phyloP scores from a whole-genome alignment of 2,329 filamentous ascomycete species.

The Calonectria multiphialidica region DNA sequence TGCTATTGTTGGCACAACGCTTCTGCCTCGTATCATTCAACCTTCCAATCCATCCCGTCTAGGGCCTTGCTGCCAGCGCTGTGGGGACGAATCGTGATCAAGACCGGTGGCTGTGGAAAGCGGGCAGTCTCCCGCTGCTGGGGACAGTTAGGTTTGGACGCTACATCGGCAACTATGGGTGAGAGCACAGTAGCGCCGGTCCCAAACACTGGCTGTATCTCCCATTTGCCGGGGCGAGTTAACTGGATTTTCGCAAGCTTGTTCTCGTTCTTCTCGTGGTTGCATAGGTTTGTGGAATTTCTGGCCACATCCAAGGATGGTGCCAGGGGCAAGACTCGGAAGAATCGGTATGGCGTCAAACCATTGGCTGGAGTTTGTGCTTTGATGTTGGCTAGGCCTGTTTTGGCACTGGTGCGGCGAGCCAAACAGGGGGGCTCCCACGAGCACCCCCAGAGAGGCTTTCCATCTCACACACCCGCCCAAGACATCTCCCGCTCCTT shows the following conservation, averaged over 20 bases:
- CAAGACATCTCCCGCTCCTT: constrained; percentile 1
- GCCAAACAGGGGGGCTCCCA: background rate
- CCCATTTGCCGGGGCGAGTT: constrained; percentile 39
- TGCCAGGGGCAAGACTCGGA: constrained; percentile 25
- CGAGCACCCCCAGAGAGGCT: background rate
- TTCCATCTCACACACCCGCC: constrained; percentile 2
- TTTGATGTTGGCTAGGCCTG: background rate
- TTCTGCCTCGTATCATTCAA: background rate
- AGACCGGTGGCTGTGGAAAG: background rate
- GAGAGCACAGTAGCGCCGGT: constrained; percentile 35
- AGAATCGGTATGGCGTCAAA: background rate
- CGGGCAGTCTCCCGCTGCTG: background rate
- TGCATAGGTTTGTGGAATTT: constrained; percentile 29
- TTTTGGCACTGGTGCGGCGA: constrained; percentile 15
- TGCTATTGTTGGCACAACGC: background rate
- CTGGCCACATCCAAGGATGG: constrained; percentile 27
- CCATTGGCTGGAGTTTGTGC: constrained; percentile 28
- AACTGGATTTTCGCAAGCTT: constrained; percentile 8
- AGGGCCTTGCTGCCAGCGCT: background rate
- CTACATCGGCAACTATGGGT: constrained; percentile 29
- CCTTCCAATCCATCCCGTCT: background rate
- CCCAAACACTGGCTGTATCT: constrained; percentile 40
- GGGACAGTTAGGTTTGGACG: background rate
- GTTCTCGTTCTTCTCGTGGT: constrained; percentile 2
- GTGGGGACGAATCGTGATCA: background rate